phyloP scores from a whole-genome alignment of 2,329 filamentous ascomycete genomes.

The Leptographium lundbergii region DNA sequence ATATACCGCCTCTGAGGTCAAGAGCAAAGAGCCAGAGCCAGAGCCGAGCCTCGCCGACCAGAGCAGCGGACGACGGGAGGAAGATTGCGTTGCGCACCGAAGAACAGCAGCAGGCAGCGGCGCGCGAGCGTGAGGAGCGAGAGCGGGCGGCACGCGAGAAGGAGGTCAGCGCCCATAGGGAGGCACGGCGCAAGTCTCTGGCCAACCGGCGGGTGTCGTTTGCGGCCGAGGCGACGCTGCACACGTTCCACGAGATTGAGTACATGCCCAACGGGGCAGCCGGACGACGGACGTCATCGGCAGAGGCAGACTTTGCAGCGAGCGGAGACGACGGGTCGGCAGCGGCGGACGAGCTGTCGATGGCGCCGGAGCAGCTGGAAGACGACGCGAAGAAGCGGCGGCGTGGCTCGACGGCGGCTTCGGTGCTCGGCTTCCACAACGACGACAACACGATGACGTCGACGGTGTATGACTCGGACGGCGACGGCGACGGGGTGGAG shows the following conservation, averaged over 20 bases:
- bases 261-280: constrained; percentile 71
- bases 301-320: constrained; percentile 20
- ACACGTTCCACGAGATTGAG: constrained; percentile 93
- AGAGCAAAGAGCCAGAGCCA: not conserved
- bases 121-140: constrained; percentile 55
- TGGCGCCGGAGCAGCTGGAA: constrained; percentile 22
- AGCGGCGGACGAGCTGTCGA: not conserved
- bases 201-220: constrained; percentile 93
- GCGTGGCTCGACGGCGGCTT: constrained; percentile 30
- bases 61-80: constrained; percentile 26
- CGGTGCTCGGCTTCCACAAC: constrained; percentile 21
- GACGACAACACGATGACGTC: constrained; percentile 51
- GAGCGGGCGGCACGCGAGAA: constrained; percentile 47
- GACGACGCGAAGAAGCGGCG: constrained; percentile 50
- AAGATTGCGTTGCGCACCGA: constrained; percentile 56
- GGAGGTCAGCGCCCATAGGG: constrained; percentile 58
- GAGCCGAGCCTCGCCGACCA: constrained; percentile 3
- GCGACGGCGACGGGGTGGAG: constrained; percentile 42
- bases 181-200: constrained; percentile 82
- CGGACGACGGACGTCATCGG: constrained; percentile 58
- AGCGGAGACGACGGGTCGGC: constrained; percentile 22
- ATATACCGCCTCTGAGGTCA: constrained; percentile 53
- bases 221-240: constrained; percentile 89
- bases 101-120: constrained; percentile 57
- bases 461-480: constrained; percentile 61